Evolutionary conservation across 2,329 filamentous ascomycete species (phyloP).

Genomic region (Periconia sp.): DNA sequence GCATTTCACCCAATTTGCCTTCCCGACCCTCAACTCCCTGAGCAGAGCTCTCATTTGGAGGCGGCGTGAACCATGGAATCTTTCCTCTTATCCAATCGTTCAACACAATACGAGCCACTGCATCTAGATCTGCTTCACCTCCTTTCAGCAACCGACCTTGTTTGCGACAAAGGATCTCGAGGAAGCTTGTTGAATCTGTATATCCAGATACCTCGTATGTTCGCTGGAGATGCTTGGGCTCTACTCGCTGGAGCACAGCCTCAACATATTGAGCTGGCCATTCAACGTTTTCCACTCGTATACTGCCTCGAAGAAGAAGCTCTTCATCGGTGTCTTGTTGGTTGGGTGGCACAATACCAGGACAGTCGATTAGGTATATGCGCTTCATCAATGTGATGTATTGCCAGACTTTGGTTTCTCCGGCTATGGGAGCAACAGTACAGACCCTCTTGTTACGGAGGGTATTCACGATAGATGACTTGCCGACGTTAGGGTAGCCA

Average conservation of each 20-base stretch:
- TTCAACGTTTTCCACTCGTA: conserved; percentile 93
- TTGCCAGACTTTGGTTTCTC: conserved; percentile 71
- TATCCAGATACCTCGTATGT: conserved; percentile 88
- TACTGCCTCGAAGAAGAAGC: conserved; percentile 85
- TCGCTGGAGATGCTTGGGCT: conserved; percentile 83
- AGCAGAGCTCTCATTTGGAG: conserved; percentile 53
- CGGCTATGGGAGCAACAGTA: conserved; percentile 89
- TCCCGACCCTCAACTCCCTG: conserved; percentile 65
- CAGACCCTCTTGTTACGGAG: conserved; percentile 92
- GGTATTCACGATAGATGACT: conserved; percentile 97
- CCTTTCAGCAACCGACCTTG: conserved; percentile 83
- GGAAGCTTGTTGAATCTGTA: conserved; percentile 74
- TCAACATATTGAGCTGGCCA: conserved; percentile 95
- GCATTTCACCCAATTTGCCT: conserved; percentile 82
- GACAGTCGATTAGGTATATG: conserved; percentile 94
- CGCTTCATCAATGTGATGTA: conserved; percentile 95
- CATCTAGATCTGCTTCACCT: conserved; percentile 93
- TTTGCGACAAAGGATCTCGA: conserved; percentile 85
- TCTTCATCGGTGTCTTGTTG: conserved; percentile 82
- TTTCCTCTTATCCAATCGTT: conserved; percentile 96
- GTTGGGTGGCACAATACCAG: conserved; percentile 91
- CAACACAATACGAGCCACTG: conserved; percentile 93
- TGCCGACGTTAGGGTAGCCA: conserved; percentile 90
- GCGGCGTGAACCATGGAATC: conserved; percentile 92
- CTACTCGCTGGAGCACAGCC: conserved; percentile 76